Percentiles rank a stretch among this genome's conserved stretches.
phyloP scores from a whole-genome alignment of 2,329 filamentous ascomycete species.

The Emericellopsis cladophorae region DNA sequence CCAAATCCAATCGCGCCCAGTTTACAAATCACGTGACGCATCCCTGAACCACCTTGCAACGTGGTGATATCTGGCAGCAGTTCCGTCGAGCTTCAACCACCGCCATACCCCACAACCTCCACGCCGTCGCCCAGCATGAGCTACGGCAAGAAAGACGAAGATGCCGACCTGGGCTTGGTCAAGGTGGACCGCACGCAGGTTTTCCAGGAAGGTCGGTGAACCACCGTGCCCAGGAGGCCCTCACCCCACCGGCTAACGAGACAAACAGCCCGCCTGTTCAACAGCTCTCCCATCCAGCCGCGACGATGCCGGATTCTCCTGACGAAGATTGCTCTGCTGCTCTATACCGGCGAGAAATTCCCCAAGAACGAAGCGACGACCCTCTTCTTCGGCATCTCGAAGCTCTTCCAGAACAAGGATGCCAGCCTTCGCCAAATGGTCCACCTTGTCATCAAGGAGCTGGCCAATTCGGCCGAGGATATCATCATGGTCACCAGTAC shows the following conservation, averaged over 20 bases:
- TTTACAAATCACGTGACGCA: constrained; percentile 19
- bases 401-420: constrained; percentile 98
- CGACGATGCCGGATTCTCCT: constrained; percentile 94
- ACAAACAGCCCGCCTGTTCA: constrained; percentile 79
- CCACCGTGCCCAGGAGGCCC: constrained; percentile 6
- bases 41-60: constrained; percentile 21
- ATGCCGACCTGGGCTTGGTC: constrained; percentile 84
- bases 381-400: constrained; percentile 97
- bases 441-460: constrained; percentile 94
- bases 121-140: constrained; percentile 55
- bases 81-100: constrained; percentile 5
- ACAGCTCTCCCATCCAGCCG: constrained; percentile 91
- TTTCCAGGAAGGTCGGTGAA: constrained; percentile 78
- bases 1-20: too few species aligned
- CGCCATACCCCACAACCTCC: constrained; percentile 19
- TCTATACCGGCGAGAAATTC: constrained; percentile 96
- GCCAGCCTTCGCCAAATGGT: constrained; percentile 97
- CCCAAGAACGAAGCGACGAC: constrained; percentile 94
- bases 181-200: constrained; percentile 97
- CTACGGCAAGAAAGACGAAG: constrained; percentile 99
- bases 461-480: constrained; percentile 89
- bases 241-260: constrained; percentile 8
- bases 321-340: constrained; percentile 90
- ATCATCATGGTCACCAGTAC: constrained; percentile 99
- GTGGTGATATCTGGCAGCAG: constrained; percentile 20